Conservation (phyloP, 2,329 filamentous ascomycete genomes). For the Trichoderma oligosporum region DNA sequence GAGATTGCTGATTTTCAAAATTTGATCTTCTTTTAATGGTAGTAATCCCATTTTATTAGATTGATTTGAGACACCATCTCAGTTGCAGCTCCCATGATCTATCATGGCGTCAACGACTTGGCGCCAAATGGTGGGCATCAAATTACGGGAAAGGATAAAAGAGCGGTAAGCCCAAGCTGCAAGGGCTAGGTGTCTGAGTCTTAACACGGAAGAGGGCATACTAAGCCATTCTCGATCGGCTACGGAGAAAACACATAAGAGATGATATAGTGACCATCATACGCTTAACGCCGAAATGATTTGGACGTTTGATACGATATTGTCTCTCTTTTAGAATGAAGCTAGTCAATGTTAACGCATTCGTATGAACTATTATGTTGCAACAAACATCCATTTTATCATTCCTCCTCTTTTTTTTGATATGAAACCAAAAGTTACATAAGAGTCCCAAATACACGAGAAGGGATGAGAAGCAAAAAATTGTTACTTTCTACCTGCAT, state of each 20-base stretch:
- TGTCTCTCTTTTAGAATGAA: not conserved
- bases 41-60: not conserved
- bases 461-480: no score
- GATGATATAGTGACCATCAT: constrained; percentile 3
- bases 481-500: no score
- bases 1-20: not conserved
- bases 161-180: not conserved
- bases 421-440: no score
- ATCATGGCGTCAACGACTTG: not conserved
- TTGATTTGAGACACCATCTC: constrained; percentile 1
- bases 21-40: constrained; percentile 3
- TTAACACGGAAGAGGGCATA: not conserved
- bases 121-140: not conserved
- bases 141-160: not conserved
- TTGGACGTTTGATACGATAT: constrained; percentile 6
- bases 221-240: not conserved
- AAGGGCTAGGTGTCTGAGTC: not conserved
- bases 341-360: not conserved
- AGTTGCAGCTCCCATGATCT: not conserved
- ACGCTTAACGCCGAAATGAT: constrained; percentile 15
- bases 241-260: not conserved
- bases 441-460: no score
- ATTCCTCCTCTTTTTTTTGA: no score
- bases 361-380: not conserved
- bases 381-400: no score